A percentile compares a stretch with the other conserved stretches of the same genome.
These are phyloP conservation scores for Russula foetens DNA, from an alignment of 768 basidiomycete species.

Conservation along the genomic window DNA sequence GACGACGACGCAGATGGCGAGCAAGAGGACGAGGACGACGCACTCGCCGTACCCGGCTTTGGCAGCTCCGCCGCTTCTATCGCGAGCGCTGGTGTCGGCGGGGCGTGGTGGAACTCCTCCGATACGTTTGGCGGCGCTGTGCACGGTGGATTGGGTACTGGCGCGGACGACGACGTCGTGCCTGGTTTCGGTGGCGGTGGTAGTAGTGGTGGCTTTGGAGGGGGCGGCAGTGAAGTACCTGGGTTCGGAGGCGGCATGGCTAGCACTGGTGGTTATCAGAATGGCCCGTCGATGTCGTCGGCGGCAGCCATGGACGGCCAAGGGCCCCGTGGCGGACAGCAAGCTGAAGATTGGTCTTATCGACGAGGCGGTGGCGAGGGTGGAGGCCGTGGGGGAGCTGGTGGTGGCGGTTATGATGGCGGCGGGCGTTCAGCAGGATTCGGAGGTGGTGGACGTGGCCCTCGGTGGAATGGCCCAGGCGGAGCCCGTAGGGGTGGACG, in stretches of 20 bases:
- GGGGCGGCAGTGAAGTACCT: neutral
- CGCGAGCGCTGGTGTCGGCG: neutral
- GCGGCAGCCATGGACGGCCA: neutral
- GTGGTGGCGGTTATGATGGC: slow-evolving; percentile 29
- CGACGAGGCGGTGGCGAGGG: slow-evolving; percentile 23
- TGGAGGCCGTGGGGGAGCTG: no score
- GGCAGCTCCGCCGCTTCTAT: slow-evolving; percentile 37
- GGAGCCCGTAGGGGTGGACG: slow-evolving; percentile 7
- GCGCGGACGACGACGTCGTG: slow-evolving; percentile 42
- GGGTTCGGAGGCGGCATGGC: neutral
- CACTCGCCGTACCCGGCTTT: slow-evolving; percentile 68
- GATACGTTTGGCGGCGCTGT: slow-evolving; percentile 15
- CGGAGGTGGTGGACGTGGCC: slow-evolving; percentile 24
- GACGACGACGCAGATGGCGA: slow-evolving; percentile 41
- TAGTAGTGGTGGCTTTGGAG: slow-evolving; percentile 21
- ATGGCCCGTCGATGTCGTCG: neutral
- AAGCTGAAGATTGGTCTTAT: slow-evolving; percentile 12
- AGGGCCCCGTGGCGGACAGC: slow-evolving; percentile 1
- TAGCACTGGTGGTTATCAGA: neutral
- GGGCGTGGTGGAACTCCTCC: slow-evolving; percentile 21
- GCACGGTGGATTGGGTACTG: slow-evolving; percentile 34
- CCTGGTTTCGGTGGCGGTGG: slow-evolving; percentile 33
- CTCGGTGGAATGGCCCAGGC: slow-evolving; percentile 15
- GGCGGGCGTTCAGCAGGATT: slow-evolving; percentile 24
- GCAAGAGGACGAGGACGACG: slow-evolving; percentile 55